Percentiles rank a stretch among this genome's conserved stretches.
phyloP scores from a whole-genome alignment of 2,329 filamentous ascomycete genomes.

The Fusarium sacchari region DNA sequence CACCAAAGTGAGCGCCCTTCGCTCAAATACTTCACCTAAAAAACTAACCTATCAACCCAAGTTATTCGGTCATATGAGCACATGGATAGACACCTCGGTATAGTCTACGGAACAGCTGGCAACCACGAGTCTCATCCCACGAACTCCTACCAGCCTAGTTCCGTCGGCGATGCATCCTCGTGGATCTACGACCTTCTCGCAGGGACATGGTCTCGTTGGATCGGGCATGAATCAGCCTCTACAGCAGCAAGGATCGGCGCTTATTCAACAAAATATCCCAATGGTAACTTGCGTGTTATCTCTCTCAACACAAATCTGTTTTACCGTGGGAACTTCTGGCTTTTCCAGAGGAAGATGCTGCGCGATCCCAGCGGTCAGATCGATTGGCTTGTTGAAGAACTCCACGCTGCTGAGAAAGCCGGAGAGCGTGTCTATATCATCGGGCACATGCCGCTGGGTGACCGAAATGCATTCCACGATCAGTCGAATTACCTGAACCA shows the following conservation, averaged over 20 bases:
- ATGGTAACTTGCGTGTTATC: conserved; percentile 64
- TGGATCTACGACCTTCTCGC: conserved; percentile 65
- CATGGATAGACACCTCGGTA: conserved; percentile 55
- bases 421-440: conserved; percentile 66
- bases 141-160: conserved; percentile 60
- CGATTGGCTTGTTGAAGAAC: conserved; percentile 63
- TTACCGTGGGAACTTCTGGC: conserved; percentile 67
- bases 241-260: conserved; percentile 55
- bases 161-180: conserved; percentile 53
- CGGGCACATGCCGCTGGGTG: conserved; percentile 65
- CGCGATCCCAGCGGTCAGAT: conserved; percentile 63
- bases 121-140: conserved; percentile 67
- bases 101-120: conserved; percentile 63
- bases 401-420: conserved; percentile 62
- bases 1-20: conserved; percentile 41
- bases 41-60: conserved; percentile 26
- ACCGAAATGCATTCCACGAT: conserved; percentile 62
- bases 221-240: conserved; percentile 48
- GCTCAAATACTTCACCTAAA: not conserved
- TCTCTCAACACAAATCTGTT: conserved; percentile 69
- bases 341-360: conserved; percentile 61
- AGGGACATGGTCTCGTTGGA: conserved; percentile 58
- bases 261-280: conserved; percentile 59
- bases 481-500: conserved; percentile 63
- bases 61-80: conserved; percentile 59